Conservation (phyloP, 306 rosid species). For the Alnus glutinosa region DNA sequence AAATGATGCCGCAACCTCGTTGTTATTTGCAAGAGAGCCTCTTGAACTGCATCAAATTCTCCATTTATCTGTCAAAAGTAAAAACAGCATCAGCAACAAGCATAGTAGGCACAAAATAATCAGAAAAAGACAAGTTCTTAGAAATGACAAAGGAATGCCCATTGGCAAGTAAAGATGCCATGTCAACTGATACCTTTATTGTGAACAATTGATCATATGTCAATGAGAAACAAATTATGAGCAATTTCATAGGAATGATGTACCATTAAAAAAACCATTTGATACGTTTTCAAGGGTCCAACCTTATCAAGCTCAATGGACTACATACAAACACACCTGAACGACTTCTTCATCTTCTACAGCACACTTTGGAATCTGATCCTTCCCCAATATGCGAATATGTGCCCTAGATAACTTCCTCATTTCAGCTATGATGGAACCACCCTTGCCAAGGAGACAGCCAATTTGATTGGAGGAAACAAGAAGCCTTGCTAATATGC, state of each 20-base stretch:
- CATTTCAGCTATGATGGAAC: slow-evolving; percentile 90
- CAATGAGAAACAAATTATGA: background rate
- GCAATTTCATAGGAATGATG: slow-evolving; percentile 16
- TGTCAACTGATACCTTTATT: slow-evolving; percentile 14
- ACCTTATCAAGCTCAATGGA: slow-evolving; percentile 14
- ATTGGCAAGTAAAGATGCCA: slow-evolving; percentile 1
- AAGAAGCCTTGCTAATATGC: slow-evolving; percentile 72
- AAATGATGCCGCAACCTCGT: slow-evolving; percentile 76
- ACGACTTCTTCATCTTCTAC: slow-evolving; percentile 88
- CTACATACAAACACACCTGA: slow-evolving; percentile 52
- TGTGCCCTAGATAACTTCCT: slow-evolving; percentile 86
- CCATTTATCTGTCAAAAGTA: slow-evolving; percentile 70
- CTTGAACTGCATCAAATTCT: slow-evolving; percentile 86
- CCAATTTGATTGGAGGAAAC: slow-evolving; percentile 86
- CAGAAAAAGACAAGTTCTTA: background rate
- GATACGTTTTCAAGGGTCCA: slow-evolving; percentile 19
- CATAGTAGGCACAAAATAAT: slow-evolving; percentile 5
- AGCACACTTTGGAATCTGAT: slow-evolving; percentile 81
- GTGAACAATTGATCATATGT: slow-evolving; percentile 8
- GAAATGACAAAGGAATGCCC: background rate
- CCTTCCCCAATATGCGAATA: slow-evolving; percentile 85
- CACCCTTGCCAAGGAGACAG: slow-evolving; percentile 96
- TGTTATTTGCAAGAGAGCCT: slow-evolving; percentile 87
- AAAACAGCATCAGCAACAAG: slow-evolving; percentile 22
- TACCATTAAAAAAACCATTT: slow-evolving; percentile 11